Evolutionary conservation across 1,139 yeast species (phyloP), one percentile per base, ranked within the genome.

Genomic region (Meyerozyma guilliermondii): DNA sequence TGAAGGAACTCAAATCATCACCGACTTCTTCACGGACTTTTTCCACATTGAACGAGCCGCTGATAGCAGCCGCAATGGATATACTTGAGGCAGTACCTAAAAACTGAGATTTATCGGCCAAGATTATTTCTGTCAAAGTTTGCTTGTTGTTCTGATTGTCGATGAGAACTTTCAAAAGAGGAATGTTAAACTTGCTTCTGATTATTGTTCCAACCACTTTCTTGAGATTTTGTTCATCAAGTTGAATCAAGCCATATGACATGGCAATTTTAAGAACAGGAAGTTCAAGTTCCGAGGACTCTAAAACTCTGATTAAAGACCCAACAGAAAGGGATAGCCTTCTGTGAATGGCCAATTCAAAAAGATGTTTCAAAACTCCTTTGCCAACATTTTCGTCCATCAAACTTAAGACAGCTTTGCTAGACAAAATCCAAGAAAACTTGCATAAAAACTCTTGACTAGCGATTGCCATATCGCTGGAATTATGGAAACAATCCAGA

Each of bases 391-490:
- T 31, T 20, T 16, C 23, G 20, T 33, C 38, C 27, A 44, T 18
- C 18, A 43, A 40, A 20, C 31, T 39, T 35, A 46, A 41, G 4
- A 38, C 23, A 23, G 39, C 22, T 13, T 48, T 50, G 27, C 52
- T 50, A 3, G 58, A 42, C 23, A 66, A 50, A 3, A 58, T 41
- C 70, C 69, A 65, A 14, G 48, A 35, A 37, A 57, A 59, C 18
- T 49, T 52, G 8, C 46, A 43, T 11, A 58, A 33, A 31, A 50
- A 43, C 5, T 26, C 38, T 43, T 58, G 64, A 20, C 40, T 45
- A 13, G 41, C 42, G 30, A 29, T 40, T 10, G 38, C 20, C 2
- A 13, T 14, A 27, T 35, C 13, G 37, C 14, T 1, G 48, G 29
- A 16, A 35, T 13, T 8, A 33, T 35, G 36, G 11, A 53, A 50